Evolutionary conservation across 2,329 filamentous ascomycete genomes (phyloP), one percentile per base, ranked within the genome.

Genomic region (Aspergillus texensis): DNA sequence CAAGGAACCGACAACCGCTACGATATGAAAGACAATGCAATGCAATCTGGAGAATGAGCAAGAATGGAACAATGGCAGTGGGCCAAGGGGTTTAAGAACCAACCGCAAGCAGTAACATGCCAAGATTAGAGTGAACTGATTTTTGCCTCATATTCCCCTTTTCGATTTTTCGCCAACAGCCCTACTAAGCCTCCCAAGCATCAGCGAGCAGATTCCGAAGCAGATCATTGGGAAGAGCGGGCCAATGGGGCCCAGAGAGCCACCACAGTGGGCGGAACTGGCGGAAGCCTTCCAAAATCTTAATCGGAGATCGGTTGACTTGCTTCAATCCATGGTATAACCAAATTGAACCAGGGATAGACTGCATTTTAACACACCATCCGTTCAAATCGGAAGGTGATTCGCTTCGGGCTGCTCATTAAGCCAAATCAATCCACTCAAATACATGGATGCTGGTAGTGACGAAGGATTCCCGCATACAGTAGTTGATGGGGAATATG

Each of bases 231-330:
- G 46, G 43, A 48, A 19, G 50, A 54, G 30, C 39, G 61, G 56
- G 52, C 63, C 62, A 58, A 58, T 63, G 61, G 61, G 57, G 41
- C 48, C 32, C 12, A 26, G 21, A 21, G 48, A 60, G 57, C 56
- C 48, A 57, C 39, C 50, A 24, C 58, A 30, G 63, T 55, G 56
- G 56, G 58, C 63, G 63, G 59, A 59, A 41, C 41, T 55, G 59
- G 57, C 61, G 65, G 63, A 65, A 65, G 63, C 30, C 61, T 58
- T 58, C 55, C 55, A 52, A 60, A 61, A 65, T 65, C 62, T 58
- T 58, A 60, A 52, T 61, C 34, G 53, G 43, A 61, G 41, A 53
- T 63, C 58, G 62, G 50, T 63, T 61, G 41, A 63, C 57, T 50
- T 63, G 62, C 62, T 63, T 43, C 57, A 63, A 53, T 45, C 61